phyloP scores from a whole-genome alignment of 495 filamentous ascomycete species.

The Trichocladium uniseriatum region DNA sequence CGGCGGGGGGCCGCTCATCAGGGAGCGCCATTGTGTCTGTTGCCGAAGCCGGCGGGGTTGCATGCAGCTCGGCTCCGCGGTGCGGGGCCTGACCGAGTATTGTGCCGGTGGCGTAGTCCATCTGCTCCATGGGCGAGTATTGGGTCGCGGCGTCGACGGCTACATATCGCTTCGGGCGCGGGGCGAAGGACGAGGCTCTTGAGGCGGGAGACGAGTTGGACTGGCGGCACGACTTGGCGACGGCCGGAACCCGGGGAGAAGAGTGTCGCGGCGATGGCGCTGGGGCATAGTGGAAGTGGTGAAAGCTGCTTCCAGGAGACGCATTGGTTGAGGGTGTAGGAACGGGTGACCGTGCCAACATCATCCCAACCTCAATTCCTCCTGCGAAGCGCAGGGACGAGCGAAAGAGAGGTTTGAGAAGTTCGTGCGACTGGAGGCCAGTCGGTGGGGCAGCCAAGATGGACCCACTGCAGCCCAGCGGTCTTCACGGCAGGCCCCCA shows the following conservation, averaged over 20 bases:
- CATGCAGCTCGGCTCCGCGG: slow-evolving; percentile 14
- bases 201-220: slow-evolving; percentile 29
- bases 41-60: slow-evolving; percentile 13
- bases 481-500: slow-evolving; percentile 4
- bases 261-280: slow-evolving; percentile 35
- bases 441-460: slow-evolving; percentile 13
- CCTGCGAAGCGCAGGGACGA: slow-evolving; percentile 17
- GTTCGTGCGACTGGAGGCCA: slow-evolving; percentile 9
- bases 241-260: slow-evolving; percentile 34
- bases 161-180: slow-evolving; percentile 38
- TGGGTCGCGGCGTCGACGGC: slow-evolving; percentile 48
- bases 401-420: slow-evolving; percentile 6
- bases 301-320: slow-evolving; percentile 33
- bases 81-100: slow-evolving; percentile 23
- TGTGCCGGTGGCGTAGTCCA: slow-evolving; percentile 29
- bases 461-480: background rate
- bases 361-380: slow-evolving; percentile 31
- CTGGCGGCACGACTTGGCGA: slow-evolving; percentile 35
- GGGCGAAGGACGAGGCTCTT: slow-evolving; percentile 22
- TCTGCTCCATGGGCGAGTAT: slow-evolving; percentile 46
- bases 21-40: slow-evolving; percentile 19
- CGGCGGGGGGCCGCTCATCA: slow-evolving; percentile 14
- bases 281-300: slow-evolving; percentile 38
- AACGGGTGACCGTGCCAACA: slow-evolving; percentile 42
- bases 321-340: slow-evolving; percentile 36